Evolutionary conservation across 257 asterid species (phyloP).

Genomic region (Linaria vulgaris): DNA sequence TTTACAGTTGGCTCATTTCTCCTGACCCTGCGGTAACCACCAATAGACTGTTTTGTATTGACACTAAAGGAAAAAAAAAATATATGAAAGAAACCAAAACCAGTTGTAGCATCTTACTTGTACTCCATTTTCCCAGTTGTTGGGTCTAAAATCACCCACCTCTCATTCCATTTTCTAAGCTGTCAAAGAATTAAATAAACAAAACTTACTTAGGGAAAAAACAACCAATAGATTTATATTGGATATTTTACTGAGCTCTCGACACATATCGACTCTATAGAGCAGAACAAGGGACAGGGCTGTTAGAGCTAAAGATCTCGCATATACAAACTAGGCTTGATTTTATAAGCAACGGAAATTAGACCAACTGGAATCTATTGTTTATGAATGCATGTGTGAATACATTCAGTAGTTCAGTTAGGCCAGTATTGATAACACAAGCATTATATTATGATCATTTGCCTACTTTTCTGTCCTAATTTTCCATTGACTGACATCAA

Average conservation of each 20-base stretch:
- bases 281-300: neutral
- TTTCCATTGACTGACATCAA: neutral
- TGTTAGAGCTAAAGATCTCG: conserved; percentile 1
- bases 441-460: too few relatives aligned
- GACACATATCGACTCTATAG: conserved; percentile 5
- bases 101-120: conserved; percentile 56
- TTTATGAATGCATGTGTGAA: neutral
- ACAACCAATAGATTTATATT: conserved; percentile 15
- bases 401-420: neutral
- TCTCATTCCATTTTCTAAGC: conserved; percentile 97
- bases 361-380: neutral
- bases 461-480: neutral
- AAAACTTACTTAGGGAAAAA: conserved; percentile 21
- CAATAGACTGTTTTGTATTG: conserved; percentile 14
- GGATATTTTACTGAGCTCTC: neutral
- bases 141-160: conserved; percentile 98
- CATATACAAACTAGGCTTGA: neutral
- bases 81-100: conserved; percentile 9
- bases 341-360: neutral
- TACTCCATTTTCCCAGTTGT: conserved; percentile 98
- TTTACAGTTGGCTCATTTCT: conserved; percentile 88
- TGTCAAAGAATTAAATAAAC: conserved; percentile 29
- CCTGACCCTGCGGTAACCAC: conserved; percentile 54
- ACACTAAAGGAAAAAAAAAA: conserved; percentile 11
- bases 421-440: neutral